Percentiles rank a stretch among this genome's conserved stretches.
Evolutionary conservation across 2,329 filamentous ascomycete genomes (phyloP).

Genomic region (Grosmannia clavigera): DNA sequence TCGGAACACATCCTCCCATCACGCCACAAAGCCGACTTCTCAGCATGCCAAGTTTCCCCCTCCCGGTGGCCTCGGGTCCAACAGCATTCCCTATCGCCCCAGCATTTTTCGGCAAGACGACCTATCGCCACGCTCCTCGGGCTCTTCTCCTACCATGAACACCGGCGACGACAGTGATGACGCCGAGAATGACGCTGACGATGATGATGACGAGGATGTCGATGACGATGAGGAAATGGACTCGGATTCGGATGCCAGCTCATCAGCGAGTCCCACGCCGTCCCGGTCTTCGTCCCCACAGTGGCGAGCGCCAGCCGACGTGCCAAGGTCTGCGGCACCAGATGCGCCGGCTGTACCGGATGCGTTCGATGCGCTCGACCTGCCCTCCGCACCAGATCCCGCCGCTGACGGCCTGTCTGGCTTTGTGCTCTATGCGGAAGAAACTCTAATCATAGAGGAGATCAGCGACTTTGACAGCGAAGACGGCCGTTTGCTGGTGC

Average conservation of each 20-base stretch:
- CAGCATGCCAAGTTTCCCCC: conserved; percentile 15
- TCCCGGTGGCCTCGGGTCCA: conserved; percentile 17
- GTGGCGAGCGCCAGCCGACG: not conserved
- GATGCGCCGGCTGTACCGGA: not conserved
- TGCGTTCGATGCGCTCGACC: not conserved
- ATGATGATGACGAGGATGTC: conserved; percentile 2
- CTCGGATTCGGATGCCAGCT: conserved; percentile 12
- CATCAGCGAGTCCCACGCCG: not conserved
- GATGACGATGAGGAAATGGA: conserved; percentile 7
- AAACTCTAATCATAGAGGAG: conserved; percentile 30
- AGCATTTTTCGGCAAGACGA: conserved; percentile 18
- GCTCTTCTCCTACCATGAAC: conserved; percentile 11
- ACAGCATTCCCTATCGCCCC: conserved; percentile 21
- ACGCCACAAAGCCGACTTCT: conserved; percentile 4
- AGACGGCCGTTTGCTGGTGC: conserved; percentile 27
- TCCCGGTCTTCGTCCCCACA: not conserved
- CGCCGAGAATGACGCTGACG: not conserved
- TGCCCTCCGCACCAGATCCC: not conserved
- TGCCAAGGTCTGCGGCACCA: not conserved
- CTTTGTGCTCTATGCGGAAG: conserved; percentile 3
- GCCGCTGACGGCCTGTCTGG: not conserved
- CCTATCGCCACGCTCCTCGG: conserved; percentile 25
- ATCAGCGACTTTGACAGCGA: conserved; percentile 32
- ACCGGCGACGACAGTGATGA: not conserved
- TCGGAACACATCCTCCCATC: not conserved